phyloP scores from a whole-genome alignment of 331 rosid genomes.

The Stylosanthes scabra region DNA sequence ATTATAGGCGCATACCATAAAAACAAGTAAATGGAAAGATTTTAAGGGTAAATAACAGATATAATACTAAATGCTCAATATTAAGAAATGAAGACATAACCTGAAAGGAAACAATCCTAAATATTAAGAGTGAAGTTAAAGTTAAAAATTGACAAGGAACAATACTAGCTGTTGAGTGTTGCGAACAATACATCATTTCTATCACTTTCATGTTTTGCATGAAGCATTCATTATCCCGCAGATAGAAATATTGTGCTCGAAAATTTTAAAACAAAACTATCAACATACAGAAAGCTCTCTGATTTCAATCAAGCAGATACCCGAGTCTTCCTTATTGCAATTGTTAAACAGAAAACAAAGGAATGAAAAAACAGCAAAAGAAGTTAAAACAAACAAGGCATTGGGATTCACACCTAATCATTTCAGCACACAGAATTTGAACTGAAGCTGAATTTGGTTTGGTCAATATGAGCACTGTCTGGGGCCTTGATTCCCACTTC shows the following conservation, averaged over 20 bases:
- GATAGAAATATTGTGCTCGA: not conserved
- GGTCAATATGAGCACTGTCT: conserved; percentile 86
- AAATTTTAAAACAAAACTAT: not conserved
- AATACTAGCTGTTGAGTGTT: not conserved
- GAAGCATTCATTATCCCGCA: not conserved
- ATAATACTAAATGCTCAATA: conserved; percentile 18
- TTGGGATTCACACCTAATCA: conserved; percentile 70
- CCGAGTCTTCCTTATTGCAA: conserved; percentile 20
- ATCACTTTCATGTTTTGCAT: conserved; percentile 3
- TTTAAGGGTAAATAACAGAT: conserved; percentile 6
- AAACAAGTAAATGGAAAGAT: conserved; percentile 31
- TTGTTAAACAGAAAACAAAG: not conserved
- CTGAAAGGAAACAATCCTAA: not conserved
- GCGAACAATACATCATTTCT: no score
- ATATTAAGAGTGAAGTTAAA: not conserved
- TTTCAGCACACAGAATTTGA: conserved; percentile 77
- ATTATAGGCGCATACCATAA: conserved; percentile 13
- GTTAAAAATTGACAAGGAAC: conserved; percentile 13
- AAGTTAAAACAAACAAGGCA: conserved; percentile 20
- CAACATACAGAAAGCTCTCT: not conserved
- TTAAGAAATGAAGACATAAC: not conserved
- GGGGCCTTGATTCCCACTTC: conserved; percentile 96
- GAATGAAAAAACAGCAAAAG: conserved; percentile 25
- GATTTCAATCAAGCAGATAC: conserved; percentile 10
- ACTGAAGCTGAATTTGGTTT: conserved; percentile 87